Conservation (phyloP, 441 rosid genomes). For the Euphorbia celastroides region DNA sequence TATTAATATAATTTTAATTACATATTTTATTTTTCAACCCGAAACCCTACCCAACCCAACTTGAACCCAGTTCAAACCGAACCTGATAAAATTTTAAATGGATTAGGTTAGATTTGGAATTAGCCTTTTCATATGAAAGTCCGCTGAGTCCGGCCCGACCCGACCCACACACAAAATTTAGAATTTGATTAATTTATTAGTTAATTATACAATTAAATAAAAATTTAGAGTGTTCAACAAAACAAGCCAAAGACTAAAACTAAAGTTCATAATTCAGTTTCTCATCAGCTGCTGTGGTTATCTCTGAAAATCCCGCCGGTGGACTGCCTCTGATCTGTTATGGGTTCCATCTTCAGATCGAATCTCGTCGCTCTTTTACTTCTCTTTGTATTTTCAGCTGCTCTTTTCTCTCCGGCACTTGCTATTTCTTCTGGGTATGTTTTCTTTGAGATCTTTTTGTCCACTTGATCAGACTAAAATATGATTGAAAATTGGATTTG, state of each 20-base stretch:
- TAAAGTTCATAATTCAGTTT: constrained; percentile 1
- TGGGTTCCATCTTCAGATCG: constrained; percentile 31
- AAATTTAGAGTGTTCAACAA: too few species aligned
- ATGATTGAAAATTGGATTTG: background rate
- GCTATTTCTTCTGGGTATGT: constrained; percentile 37
- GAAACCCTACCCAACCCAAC: too few species aligned
- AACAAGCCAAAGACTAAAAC: background rate
- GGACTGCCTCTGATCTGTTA: constrained; percentile 1
- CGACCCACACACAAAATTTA: too few species aligned
- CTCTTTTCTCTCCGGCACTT: constrained; percentile 23
- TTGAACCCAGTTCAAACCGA: too few species aligned
- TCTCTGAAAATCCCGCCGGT: constrained; percentile 5
- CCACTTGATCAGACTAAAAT: background rate
- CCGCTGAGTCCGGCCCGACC: too few species aligned
- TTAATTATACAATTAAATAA: too few species aligned
- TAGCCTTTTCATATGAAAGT: too few species aligned
- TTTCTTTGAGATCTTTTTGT: background rate
- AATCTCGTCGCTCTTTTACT: constrained; percentile 21
- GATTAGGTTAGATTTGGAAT: too few species aligned
- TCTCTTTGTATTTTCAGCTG: constrained; percentile 18
- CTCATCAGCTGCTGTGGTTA: constrained; percentile 1
- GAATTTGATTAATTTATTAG: background rate
- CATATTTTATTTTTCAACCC: too few species aligned
- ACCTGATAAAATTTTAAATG: too few species aligned
- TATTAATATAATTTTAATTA: too few species aligned